phyloP scores from a whole-genome alignment of 257 asterid genomes.

The Nicotiana tomentosiformis region DNA sequence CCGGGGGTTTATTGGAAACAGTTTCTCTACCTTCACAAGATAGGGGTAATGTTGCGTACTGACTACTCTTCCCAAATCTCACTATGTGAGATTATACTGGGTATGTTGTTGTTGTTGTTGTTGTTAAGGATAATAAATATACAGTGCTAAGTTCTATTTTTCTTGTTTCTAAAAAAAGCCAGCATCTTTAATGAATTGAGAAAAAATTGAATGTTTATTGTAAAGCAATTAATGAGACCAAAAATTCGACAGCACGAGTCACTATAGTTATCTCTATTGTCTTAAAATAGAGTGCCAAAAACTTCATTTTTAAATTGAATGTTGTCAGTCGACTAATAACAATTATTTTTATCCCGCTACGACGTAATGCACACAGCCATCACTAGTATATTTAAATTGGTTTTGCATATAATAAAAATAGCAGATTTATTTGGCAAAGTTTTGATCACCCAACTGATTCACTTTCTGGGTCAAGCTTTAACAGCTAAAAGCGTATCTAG shows the following conservation, averaged over 20 bases:
- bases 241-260: not conserved
- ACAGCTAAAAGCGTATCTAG: constrained; percentile 13
- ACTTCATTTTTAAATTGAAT: not conserved
- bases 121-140: not conserved
- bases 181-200: not conserved
- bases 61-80: no score
- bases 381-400: constrained; percentile 7
- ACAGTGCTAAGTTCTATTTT: not conserved
- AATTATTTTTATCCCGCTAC: not conserved
- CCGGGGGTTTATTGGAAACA: no score
- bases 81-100: no score
- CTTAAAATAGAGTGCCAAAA: not conserved
- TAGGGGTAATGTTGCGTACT: no score
- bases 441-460: constrained; percentile 31
- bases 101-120: no score
- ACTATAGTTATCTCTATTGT: not conserved
- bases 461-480: constrained; percentile 24
- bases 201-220: not conserved
- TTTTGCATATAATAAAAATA: constrained; percentile 17
- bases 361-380: not conserved
- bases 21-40: no score
- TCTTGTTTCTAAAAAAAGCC: not conserved
- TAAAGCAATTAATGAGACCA: not conserved
- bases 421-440: constrained; percentile 25
- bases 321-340: not conserved